Percentiles rank a stretch among this genome's conserved stretches.
Evolutionary conservation across 257 asterid species (phyloP).

Genomic region (Solanum sitiens): DNA sequence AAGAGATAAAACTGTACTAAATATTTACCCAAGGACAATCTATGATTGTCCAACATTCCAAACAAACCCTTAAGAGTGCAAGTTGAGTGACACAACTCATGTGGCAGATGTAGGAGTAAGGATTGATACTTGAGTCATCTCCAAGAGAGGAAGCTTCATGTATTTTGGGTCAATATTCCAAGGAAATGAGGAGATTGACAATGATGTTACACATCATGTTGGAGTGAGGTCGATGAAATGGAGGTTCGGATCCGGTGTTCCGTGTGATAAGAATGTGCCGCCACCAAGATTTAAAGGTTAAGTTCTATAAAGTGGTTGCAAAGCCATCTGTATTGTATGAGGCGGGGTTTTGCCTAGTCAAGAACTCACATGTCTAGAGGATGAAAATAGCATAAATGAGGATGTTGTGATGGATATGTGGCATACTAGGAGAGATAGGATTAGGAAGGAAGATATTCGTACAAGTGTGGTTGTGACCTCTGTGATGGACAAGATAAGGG

Average conservation of each 20-base stretch:
- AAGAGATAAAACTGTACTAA: no score
- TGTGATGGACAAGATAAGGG: not conserved
- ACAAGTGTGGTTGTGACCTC: not conserved
- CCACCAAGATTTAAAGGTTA: not conserved
- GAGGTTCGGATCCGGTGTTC: no score
- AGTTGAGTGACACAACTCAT: not conserved
- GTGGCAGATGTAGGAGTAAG: not conserved
- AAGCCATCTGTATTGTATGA: not conserved
- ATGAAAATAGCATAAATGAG: not conserved
- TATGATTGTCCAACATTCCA: no score
- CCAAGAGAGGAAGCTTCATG: not conserved
- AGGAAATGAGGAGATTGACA: not conserved
- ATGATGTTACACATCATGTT: not conserved
- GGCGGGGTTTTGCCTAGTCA: not conserved
- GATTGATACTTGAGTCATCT: not conserved
- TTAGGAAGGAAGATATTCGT: not conserved
- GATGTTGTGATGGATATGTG: not conserved
- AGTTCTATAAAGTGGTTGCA: not conserved
- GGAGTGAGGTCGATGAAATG: not conserved
- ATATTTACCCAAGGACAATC: no score
- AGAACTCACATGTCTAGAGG: not conserved
- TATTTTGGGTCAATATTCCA: not conserved
- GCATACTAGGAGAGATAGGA: not conserved
- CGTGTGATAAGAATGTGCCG: not conserved
- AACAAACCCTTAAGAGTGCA: not conserved